Conservation (phyloP, 2,329 filamentous ascomycete genomes). For the Fusarium nodosum region DNA sequence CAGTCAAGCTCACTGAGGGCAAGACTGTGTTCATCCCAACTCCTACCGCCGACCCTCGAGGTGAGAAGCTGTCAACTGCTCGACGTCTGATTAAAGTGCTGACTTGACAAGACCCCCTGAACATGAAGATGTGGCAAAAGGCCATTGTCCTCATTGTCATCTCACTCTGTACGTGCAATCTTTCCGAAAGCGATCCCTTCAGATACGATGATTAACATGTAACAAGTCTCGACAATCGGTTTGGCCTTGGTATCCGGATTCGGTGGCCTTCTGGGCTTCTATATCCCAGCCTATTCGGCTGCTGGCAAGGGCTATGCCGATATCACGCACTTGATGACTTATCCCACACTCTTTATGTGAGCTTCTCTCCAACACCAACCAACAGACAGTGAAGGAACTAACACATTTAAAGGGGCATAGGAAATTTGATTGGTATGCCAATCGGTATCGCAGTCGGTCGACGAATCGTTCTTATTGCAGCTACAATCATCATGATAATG, state of each 20-base stretch:
- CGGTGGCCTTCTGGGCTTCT: conserved; percentile 24
- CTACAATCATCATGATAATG: conserved; percentile 42
- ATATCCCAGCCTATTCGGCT: conserved; percentile 19
- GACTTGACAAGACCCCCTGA: conserved; percentile 37
- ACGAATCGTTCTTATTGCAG: conserved; percentile 40
- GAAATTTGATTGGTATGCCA: conserved; percentile 45
- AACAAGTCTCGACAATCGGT: conserved; percentile 23
- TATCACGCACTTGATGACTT: conserved; percentile 29
- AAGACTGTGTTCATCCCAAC: conserved; percentile 40
- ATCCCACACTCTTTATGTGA: conserved; percentile 27
- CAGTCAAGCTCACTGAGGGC: conserved; percentile 40
- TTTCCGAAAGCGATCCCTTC: accelerated
- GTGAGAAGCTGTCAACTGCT: not conserved
- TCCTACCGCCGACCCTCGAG: conserved; percentile 39
- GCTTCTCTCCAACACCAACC: accelerated
- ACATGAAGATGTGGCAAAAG: conserved; percentile 47
- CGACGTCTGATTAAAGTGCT: not conserved
- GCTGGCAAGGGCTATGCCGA: conserved; percentile 26
- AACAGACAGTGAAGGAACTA: not conserved
- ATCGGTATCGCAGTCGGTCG: conserved; percentile 42
- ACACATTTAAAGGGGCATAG: conserved; percentile 27
- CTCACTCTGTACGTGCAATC: conserved; percentile 29
- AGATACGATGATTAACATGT: not conserved
- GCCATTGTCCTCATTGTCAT: conserved; percentile 36
- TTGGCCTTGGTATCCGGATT: conserved; percentile 24